These are phyloP conservation scores for Macrotyloma uniflorum DNA, from an alignment of 306 rosid species.

Conservation along the genomic window DNA sequence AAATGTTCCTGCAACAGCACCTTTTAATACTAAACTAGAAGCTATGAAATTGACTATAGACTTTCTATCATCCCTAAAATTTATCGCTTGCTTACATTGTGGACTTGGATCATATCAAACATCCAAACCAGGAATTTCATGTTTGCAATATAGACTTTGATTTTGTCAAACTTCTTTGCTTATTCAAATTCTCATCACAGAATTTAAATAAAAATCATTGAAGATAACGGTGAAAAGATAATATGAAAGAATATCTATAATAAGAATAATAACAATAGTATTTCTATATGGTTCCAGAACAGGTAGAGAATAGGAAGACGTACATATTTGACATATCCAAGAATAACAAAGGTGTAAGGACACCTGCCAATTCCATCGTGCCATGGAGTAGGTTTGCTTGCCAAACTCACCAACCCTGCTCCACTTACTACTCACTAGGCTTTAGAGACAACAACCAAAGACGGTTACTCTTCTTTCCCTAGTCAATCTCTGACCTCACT, in stretches of 20 bases:
- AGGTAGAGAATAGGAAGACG: not conserved
- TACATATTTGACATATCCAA: not conserved
- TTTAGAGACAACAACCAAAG: slow-evolving; percentile 17
- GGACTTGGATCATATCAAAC: too few relatives aligned
- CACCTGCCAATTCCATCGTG: not conserved
- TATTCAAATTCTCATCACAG: not conserved
- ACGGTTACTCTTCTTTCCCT: not conserved
- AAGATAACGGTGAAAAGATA: not conserved
- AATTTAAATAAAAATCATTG: not conserved
- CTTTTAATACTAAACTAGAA: not conserved
- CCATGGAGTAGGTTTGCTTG: not conserved
- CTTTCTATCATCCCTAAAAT: not conserved
- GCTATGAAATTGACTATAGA: not conserved
- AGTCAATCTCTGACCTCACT: not conserved
- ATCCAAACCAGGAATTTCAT: too few relatives aligned
- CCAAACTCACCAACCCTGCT: not conserved
- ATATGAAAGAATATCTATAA: not conserved
- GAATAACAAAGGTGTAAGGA: not conserved
- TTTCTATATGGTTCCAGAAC: not conserved
- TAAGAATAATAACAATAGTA: not conserved
- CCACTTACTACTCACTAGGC: not conserved
- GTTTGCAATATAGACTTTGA: not conserved
- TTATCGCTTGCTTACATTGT: not conserved
- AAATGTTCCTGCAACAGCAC: not conserved
- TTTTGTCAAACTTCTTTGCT: not conserved